Percentiles rank a stretch among this genome's conserved stretches.
phyloP scores from a whole-genome alignment of 2,329 filamentous ascomycete species.

The Penicillium polonicum region DNA sequence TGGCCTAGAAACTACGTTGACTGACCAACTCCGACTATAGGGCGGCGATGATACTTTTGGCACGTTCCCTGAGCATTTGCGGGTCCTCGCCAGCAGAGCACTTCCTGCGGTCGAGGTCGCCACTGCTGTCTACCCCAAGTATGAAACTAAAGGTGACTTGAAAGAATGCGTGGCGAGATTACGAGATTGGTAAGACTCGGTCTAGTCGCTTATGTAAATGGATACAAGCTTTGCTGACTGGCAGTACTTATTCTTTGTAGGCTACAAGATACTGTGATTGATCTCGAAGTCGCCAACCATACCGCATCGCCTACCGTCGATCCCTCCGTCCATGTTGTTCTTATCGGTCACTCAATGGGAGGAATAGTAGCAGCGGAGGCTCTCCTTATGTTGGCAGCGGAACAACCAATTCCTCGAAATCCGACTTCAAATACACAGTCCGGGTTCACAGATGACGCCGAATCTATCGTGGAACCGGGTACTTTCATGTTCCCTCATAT shows the following conservation, averaged over 20 bases:
- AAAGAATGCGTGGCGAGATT: conserved; percentile 47
- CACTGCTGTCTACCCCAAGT: conserved; percentile 49
- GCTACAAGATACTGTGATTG: conserved; percentile 90
- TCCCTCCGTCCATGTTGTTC: conserved; percentile 75
- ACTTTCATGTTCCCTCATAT: conserved; percentile 89
- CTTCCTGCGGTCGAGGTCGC: conserved; percentile 45
- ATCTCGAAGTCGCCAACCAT: conserved; percentile 79
- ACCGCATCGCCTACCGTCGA: conserved; percentile 83
- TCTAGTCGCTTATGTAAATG: neutral
- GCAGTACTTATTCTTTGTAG: conserved; percentile 41
- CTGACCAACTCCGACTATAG: conserved; percentile 27
- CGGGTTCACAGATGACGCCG: conserved; percentile 12
- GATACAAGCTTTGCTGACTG: neutral
- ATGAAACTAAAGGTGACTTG: conserved; percentile 51
- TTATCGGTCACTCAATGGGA: conserved; percentile 86
- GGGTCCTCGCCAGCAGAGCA: conserved; percentile 42
- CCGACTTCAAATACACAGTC: conserved; percentile 28
- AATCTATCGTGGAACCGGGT: conserved; percentile 29
- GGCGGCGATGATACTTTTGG: conserved; percentile 52
- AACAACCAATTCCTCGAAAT: conserved; percentile 51
- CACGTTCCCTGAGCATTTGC: conserved; percentile 47
- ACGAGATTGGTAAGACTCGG: conserved; percentile 46
- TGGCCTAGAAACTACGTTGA: neutral
- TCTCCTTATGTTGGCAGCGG: conserved; percentile 70
- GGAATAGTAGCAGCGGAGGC: conserved; percentile 94